Evolutionary conservation across 139 green algal species (phyloP), one percentile per base, ranked within the genome.

Genomic region (Spirogloea muscicola): DNA sequence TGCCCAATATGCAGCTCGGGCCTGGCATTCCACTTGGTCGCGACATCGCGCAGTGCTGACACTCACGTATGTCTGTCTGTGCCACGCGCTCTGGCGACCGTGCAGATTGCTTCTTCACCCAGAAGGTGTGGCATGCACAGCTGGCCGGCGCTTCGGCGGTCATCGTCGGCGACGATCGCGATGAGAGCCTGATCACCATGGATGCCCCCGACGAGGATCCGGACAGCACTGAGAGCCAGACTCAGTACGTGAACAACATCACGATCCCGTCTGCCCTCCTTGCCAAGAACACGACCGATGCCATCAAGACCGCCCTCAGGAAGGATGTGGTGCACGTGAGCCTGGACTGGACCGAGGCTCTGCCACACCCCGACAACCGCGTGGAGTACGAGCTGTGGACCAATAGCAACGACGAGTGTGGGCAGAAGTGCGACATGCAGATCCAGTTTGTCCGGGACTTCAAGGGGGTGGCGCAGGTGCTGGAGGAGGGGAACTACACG

Each of bases 301-400:
- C 63, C 16, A 78, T 97, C 33, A 91, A 93, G 80, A 55, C 51
- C 25, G 84, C 91, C 48, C 55, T 97, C 13, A 36, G 36, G 3
- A 59, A 85, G 7, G 68, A 81, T 7, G 85, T 90, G 0, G 82
- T 88, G 33, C 59, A 94, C 58, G 79, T 80, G 52, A 74, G 86
- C 67, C 49, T 94, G 29, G 87, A 94, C 81, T 97, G 92, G 92
- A 89, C 77, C 3, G 86, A 91, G 55, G 59, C 87, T 0, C 55
- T 96, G 63, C 89, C 92, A 0, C 83, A 88, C 58, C 64, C 82
- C 3, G 69, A 84, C 34, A 72, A 84, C 27, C 72, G 85, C 52
- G 88, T 97, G 13, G 49, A 73, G 3, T 97, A 92, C 89, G 92
- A 97, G 89, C 90, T 96, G 48, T 97, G 92, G 92, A 93, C 84